Base-by-base conservation (phyloP, 2,329 filamentous ascomycete species). In the Trichophyton benhamiae region DNA sequence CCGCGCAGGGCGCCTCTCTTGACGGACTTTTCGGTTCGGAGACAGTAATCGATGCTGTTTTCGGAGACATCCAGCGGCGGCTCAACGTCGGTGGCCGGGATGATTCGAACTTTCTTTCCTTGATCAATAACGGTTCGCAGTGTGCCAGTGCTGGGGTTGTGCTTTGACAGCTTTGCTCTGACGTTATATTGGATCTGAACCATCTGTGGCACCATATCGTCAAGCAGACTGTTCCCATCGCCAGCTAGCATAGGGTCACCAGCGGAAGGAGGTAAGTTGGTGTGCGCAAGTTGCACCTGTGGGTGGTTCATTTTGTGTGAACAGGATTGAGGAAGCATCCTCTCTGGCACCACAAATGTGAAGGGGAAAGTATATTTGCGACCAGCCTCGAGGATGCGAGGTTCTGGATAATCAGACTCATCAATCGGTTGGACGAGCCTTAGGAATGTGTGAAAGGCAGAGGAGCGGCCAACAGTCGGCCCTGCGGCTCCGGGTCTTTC, bases 121-220 rank as follows among this genome's bases (percentile, higher is more conserved):
- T 78, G 77, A 15, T 81, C 78, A 3, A 73, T 77, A n/a, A 86
- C 66, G 0, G 78, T 68, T 8, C 74, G 72, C 0, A 75, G 71
- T 30, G 70, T 71, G n/a, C 77, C 74, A 7, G 59, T 73, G 64
- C 36, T 75, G 71, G 48, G 72, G 68, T 49, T 67, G 60, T 60
- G 59, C 59, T 75, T 78, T 8, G 74, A 68, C 20, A 83, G 69
- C 38, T 75, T 76, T 9, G 77, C 78, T 38, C 78, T 76, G 61
- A 87, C 75, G 1, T 75, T 76, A 66, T 87, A 87, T 1, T 75
- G 74, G 53, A 87, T 80, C 67, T 78, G 82, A 38, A 78, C 75
- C 83, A 87, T 86, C 7, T 83, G 78, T 0, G 85, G 85, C 1
- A 82, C 76, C 68, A 86, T 74, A 66, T 87, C 85, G 67, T 87